Conservation (phyloP, 192 early-diverging fungal species). For the Gaertneriomyces sp. region DNA sequence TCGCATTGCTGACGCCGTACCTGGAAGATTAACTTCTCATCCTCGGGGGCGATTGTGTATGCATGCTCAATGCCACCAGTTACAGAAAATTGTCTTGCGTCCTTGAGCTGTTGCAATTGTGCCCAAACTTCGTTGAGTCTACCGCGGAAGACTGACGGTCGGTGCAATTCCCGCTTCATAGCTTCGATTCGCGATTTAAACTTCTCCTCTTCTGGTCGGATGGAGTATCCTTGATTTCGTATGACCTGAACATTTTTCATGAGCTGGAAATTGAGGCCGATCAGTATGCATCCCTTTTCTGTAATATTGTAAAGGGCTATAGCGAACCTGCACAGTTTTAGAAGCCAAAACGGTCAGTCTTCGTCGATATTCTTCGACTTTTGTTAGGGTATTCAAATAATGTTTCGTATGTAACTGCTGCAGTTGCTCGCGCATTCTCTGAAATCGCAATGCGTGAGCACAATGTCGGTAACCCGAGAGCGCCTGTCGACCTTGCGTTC, state of each 20-base stretch:
- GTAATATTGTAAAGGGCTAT: background rate
- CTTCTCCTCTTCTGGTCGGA: slow-evolving; percentile 79
- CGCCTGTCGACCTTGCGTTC: too few species aligned
- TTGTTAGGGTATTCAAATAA: slow-evolving; percentile 65
- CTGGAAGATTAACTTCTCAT: slow-evolving; percentile 54
- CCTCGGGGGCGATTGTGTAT: slow-evolving; percentile 56
- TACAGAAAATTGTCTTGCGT: slow-evolving; percentile 38
- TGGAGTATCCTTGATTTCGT: slow-evolving; percentile 74
- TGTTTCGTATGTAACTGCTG: slow-evolving; percentile 61
- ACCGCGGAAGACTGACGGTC: slow-evolving; percentile 77
- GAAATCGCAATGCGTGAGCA: background rate
- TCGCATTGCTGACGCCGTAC: slow-evolving; percentile 29
- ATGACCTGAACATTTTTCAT: slow-evolving; percentile 85
- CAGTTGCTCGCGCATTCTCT: slow-evolving; percentile 62
- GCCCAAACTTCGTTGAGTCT: slow-evolving; percentile 81
- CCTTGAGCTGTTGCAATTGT: slow-evolving; percentile 69
- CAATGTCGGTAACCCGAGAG: background rate
- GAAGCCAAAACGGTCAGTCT: slow-evolving; percentile 72
- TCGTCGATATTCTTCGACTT: slow-evolving; percentile 75
- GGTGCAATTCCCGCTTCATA: slow-evolving; percentile 68
- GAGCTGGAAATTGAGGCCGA: slow-evolving; percentile 47
- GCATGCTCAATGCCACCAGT: slow-evolving; percentile 34
- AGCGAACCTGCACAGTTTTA: slow-evolving; percentile 61
- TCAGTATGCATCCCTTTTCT: background rate
- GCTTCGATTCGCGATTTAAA: slow-evolving; percentile 71